Evolutionary conservation across 2,329 filamentous ascomycete genomes (phyloP).

Genomic region (Pseudocercospora eumusae): DNA sequence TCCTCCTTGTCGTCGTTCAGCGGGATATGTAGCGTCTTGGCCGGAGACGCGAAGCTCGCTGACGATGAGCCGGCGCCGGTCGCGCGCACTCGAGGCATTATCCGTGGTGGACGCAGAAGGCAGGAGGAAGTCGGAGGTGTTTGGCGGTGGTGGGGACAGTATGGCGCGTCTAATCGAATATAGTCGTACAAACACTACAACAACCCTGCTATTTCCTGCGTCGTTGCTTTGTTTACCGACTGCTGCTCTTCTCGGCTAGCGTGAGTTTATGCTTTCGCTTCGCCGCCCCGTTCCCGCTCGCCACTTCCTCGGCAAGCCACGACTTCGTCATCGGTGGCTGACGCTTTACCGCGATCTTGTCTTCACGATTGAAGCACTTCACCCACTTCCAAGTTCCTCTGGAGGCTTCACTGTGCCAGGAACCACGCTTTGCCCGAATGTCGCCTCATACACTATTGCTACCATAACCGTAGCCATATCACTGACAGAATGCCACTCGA

Average conservation of each 20-base stretch:
- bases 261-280: background rate
- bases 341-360: background rate
- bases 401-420: background rate
- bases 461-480: background rate
- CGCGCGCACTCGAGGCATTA: slow-evolving; percentile 43
- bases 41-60: slow-evolving; percentile 54
- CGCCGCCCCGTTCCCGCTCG: background rate
- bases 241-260: background rate
- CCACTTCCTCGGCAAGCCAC: background rate
- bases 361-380: background rate
- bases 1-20: slow-evolving; percentile 94
- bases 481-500: slow-evolving; percentile 7
- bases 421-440: slow-evolving; percentile 4
- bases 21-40: slow-evolving; percentile 69
- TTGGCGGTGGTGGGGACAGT: background rate
- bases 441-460: background rate
- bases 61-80: slow-evolving; percentile 48
- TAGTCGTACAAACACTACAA: slow-evolving; percentile 1
- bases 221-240: background rate
- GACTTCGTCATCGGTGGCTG: background rate
- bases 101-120: slow-evolving; percentile 1
- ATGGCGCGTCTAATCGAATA: slow-evolving; percentile 6
- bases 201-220: background rate
- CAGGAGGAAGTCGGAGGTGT: slow-evolving; percentile 6
- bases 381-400: too few relatives aligned